Base-by-base conservation (phyloP, 345 rosid genomes). In the Acer saccharum region DNA sequence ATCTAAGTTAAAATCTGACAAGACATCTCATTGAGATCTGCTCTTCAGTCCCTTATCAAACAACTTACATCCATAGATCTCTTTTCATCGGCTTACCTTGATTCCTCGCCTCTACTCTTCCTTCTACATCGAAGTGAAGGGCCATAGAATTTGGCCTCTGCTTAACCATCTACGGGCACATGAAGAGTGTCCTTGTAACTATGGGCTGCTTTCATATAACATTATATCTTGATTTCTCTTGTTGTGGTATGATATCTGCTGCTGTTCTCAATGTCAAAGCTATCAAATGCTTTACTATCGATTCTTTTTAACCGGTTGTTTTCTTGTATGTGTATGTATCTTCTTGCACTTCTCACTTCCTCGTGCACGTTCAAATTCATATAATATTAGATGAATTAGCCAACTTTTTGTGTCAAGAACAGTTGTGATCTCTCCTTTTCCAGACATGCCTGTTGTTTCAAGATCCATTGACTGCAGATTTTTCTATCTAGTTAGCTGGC, bases 401-500 rank as follows among this genome's bases (percentile, higher is more conserved):
- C 50, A 72, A 58, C 66, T 35, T 58, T 20, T 72, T 11, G 66
- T 21, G 32, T 10, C 10, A 72, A 64, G 1, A 23, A 60, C 55
- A 73, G n/a, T 46, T 60, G 55, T 23, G 21, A 17, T 74, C 25
- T 43, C 25, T 63, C 21, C 66, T 44, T 44, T 44, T 44, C 17
- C 39, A 50, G 32, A 13, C 13, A 18, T 62, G 58, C 35, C 14
- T 61, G 12, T 14, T 21, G 41, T 61, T 57, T 13, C 8, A 73
- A 20, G 76, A 17, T 67, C 63, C 27, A 54, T 57, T 48, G 20
- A 41, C 75, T 23, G 76, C 71, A 48, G 10, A 23, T 29, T 29
- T 29, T 29, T 29, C 32, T 29, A 2, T 29, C 44, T 48, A 25
- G 71, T 70, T 75, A 70, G 68, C 76, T 65, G 64, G 69, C 54